These are phyloP conservation scores for Parsonsia alboflavescens DNA, from an alignment of 257 asterid genomes.

Conservation along the genomic window DNA sequence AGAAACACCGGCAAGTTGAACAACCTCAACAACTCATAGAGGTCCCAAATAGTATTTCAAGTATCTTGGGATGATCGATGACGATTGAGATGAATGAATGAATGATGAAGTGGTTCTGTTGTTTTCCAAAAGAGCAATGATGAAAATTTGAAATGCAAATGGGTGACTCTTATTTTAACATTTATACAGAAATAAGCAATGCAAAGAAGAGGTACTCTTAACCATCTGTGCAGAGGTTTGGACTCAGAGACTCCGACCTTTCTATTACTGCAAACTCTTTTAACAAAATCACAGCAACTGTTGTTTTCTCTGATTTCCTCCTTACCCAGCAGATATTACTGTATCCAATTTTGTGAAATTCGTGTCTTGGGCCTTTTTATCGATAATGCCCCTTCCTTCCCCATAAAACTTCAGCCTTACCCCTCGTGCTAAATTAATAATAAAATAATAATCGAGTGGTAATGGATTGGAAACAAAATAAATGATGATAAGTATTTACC, in stretches of 20 bases:
- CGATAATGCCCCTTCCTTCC: slow-evolving; percentile 16
- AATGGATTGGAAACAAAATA: too few relatives aligned
- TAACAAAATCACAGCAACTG: slow-evolving; percentile 5
- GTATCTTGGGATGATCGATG: neutral
- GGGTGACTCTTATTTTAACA: neutral
- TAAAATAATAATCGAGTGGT: too few relatives aligned
- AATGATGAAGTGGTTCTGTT: too few relatives aligned
- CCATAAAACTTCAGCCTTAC: neutral
- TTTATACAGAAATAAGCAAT: slow-evolving; percentile 15
- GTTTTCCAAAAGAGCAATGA: slow-evolving; percentile 3
- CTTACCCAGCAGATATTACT: slow-evolving; percentile 5
- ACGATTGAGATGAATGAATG: neutral
- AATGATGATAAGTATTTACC: too few relatives aligned
- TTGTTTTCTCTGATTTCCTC: slow-evolving; percentile 11
- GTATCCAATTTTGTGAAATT: slow-evolving; percentile 1
- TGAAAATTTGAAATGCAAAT: neutral
- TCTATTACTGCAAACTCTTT: slow-evolving; percentile 2
- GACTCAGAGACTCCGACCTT: neutral
- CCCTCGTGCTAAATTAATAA: too few relatives aligned
- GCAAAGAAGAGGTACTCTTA: slow-evolving; percentile 9
- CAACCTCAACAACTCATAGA: slow-evolving; percentile 17
- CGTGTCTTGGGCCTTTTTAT: neutral
- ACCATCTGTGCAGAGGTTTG: slow-evolving; percentile 9
- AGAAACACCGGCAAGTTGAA: slow-evolving; percentile 13
- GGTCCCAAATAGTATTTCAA: neutral